A percentile compares a stretch with the other conserved stretches of the same genome.
These are phyloP conservation scores for Skeletonema menzelii DNA, from an alignment of 108 stramenopile species.

Conservation along the genomic window DNA sequence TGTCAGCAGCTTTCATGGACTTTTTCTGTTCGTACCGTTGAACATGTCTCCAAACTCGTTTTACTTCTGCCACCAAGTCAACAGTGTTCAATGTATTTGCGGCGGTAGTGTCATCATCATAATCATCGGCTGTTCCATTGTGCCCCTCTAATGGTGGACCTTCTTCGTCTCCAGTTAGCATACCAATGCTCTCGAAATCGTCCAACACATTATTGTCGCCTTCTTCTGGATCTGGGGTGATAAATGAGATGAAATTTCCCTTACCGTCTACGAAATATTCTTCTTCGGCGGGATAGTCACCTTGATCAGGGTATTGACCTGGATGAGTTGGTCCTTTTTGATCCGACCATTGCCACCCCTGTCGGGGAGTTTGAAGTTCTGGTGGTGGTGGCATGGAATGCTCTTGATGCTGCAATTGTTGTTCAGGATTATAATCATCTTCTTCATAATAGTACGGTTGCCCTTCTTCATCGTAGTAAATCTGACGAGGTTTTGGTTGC, in stretches of 20 bases:
- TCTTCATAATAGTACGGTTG: background rate
- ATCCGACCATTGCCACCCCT: background rate
- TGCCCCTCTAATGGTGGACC: background rate
- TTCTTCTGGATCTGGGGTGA: background rate
- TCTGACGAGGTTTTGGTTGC: background rate
- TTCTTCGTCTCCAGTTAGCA: constrained; percentile 29
- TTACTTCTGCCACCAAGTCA: constrained; percentile 43
- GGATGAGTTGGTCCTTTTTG: background rate
- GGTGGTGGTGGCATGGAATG: background rate
- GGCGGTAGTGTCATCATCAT: constrained; percentile 36
- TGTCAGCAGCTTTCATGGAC: background rate
- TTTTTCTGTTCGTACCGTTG: constrained; percentile 43
- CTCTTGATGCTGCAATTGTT: background rate
- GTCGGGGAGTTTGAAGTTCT: background rate
- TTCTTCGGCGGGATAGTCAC: background rate
- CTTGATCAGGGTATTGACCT: background rate
- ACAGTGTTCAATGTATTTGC: constrained; percentile 37
- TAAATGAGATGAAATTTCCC: background rate
- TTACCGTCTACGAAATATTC: background rate
- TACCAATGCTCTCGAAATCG: constrained; percentile 2
- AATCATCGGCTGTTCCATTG: constrained; percentile 8
- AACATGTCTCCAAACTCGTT: constrained; percentile 47
- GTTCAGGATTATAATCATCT: background rate
- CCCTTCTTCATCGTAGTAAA: background rate
- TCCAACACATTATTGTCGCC: background rate